These are phyloP conservation scores for Inonotus obliquus DNA, from an alignment of 1,284 basidiomycete species.

Conservation along the genomic window DNA sequence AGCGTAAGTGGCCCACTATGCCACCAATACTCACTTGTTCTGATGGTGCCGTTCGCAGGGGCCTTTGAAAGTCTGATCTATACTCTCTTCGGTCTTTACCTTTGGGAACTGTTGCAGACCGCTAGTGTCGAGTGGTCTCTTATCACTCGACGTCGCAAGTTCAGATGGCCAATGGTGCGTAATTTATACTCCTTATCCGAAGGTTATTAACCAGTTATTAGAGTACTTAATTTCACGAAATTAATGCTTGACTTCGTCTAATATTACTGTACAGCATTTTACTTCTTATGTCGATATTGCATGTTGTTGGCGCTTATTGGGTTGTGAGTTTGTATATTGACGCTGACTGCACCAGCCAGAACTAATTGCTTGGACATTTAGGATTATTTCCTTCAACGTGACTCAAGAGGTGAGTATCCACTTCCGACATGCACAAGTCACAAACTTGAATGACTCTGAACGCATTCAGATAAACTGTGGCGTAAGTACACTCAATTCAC, in stretches of 20 bases:
- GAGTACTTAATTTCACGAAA: constrained; percentile 6
- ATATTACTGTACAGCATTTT: constrained; percentile 43
- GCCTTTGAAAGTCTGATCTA: constrained; percentile 56
- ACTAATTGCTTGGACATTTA: constrained; percentile 24
- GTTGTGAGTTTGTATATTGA: constrained; percentile 37
- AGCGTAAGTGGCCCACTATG: constrained; percentile 33
- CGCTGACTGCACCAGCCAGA: background rate
- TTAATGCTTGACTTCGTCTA: background rate
- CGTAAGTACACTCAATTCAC: constrained; percentile 32
- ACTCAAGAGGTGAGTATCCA: constrained; percentile 36
- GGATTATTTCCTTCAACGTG: constrained; percentile 53
- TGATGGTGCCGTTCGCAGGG: constrained; percentile 30
- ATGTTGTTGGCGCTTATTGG: constrained; percentile 59
- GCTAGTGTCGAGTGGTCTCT: constrained; percentile 58
- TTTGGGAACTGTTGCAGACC: constrained; percentile 64
- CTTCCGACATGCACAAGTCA: background rate
- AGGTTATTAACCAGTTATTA: constrained; percentile 5
- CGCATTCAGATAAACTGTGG: constrained; percentile 53
- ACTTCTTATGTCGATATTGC: constrained; percentile 66
- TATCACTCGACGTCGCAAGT: constrained; percentile 46
- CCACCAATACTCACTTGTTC: background rate
- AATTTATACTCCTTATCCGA: background rate
- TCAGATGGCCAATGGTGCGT: constrained; percentile 58
- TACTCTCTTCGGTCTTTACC: constrained; percentile 54
- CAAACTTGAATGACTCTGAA: background rate